Percentiles rank a stretch among this genome's conserved stretches.
These are phyloP conservation scores for Globisporangium cystogenes DNA, from an alignment of 352 stramenopile genomes.

Conservation along the genomic window DNA sequence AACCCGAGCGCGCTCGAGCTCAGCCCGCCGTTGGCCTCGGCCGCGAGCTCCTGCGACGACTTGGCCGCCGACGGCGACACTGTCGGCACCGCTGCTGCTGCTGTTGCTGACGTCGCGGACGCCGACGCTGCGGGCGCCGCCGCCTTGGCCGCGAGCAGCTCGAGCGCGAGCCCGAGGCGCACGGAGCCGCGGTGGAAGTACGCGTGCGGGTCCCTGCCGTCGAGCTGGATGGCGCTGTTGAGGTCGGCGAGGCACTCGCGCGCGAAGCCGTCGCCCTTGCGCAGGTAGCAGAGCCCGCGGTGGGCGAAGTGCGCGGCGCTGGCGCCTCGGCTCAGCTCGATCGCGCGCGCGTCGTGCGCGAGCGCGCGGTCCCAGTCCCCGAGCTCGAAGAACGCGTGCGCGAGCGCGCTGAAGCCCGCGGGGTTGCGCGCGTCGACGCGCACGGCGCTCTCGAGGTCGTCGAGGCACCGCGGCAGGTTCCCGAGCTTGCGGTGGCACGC, in stretches of 20 bases:
- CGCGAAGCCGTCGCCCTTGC: conserved; percentile 45
- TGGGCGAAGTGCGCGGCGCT: conserved; percentile 62
- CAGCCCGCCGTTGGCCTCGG: conserved; percentile 12
- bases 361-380: conserved; percentile 47
- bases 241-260: conserved; percentile 61
- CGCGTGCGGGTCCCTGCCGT: conserved; percentile 61
- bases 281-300: conserved; percentile 66
- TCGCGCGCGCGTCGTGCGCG: conserved; percentile 52
- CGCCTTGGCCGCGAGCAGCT: conserved; percentile 19
- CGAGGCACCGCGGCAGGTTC: conserved; percentile 58
- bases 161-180: conserved; percentile 51
- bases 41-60: conserved; percentile 2
- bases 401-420: conserved; percentile 48
- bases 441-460: conserved; percentile 64
- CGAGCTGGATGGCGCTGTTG: conserved; percentile 66
- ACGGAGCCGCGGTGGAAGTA: conserved; percentile 78
- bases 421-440: conserved; percentile 66
- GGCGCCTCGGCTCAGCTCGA: conserved; percentile 46
- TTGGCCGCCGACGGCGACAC: neutral
- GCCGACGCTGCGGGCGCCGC: neutral
- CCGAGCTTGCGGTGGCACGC: conserved; percentile 61
- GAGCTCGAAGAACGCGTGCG: conserved; percentile 60
- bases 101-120: neutral
- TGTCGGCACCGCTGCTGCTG: too few species aligned
- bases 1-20: conserved; percentile 11